These are phyloP conservation scores for Neckera pumila DNA, from an alignment of 225 moss, liverwort and hornwort genomes.

Conservation along the genomic window DNA sequence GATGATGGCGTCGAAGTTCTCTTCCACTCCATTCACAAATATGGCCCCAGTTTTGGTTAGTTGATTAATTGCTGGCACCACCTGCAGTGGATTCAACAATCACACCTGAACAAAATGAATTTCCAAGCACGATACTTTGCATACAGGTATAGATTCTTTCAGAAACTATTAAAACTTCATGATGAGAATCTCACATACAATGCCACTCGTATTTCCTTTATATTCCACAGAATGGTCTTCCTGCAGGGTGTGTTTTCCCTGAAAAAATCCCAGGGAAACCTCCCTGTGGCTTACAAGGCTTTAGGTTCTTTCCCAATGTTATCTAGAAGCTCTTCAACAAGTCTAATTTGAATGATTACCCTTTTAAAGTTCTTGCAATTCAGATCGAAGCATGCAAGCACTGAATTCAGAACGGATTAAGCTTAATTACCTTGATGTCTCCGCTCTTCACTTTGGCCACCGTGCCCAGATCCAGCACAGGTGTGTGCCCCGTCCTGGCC, in stretches of 20 bases:
- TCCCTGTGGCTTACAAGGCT: neutral
- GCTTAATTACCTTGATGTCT: conserved; percentile 44
- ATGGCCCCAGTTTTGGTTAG: conserved; percentile 9
- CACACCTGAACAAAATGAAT: neutral
- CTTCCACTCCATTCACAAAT: conserved; percentile 15
- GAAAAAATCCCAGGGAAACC: neutral
- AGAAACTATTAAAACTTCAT: neutral
- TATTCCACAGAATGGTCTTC: neutral
- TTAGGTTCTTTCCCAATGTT: neutral
- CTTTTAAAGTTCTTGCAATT: too few species aligned
- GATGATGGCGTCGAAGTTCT: conserved; percentile 26
- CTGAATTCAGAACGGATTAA: too few species aligned
- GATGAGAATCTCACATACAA: neutral
- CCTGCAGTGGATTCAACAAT: neutral
- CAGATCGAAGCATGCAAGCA: neutral
- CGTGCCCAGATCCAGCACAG: conserved; percentile 73
- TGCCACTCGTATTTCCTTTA: neutral
- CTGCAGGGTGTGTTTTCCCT: neutral
- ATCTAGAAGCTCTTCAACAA: neutral
- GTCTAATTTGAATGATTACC: neutral
- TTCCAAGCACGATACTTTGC: neutral
- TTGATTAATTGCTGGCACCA: conserved; percentile 17
- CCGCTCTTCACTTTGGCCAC: conserved; percentile 59
- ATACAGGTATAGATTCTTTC: neutral
- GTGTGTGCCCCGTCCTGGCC: conserved; percentile 49